Percentiles rank a stretch among this genome's conserved stretches.
Evolutionary conservation across 345 rosid genomes (phyloP).

Genomic region (Bruguiera sexangula): DNA sequence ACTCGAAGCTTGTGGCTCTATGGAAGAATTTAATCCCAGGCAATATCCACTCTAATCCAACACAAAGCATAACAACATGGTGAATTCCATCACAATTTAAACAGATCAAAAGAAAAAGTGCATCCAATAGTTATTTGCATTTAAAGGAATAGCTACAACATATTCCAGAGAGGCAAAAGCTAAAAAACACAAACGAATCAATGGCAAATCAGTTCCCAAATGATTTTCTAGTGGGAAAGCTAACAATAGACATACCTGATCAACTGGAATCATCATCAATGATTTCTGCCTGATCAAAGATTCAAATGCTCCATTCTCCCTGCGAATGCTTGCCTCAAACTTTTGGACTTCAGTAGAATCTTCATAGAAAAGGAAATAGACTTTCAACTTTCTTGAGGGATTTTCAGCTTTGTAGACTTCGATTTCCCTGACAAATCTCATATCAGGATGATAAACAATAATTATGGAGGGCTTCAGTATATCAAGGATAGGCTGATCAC

Average conservation of each 20-base stretch:
- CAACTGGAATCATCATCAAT: slow-evolving; percentile 89
- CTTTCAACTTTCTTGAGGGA: slow-evolving; percentile 67
- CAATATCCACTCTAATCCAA: slow-evolving; percentile 62
- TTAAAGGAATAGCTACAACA: neutral
- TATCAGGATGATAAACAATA: slow-evolving; percentile 89
- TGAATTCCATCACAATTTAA: neutral
- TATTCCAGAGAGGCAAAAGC: neutral
- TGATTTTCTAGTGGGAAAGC: neutral
- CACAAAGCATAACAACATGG: neutral
- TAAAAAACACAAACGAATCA: neutral
- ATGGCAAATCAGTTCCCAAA: neutral
- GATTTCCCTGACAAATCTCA: slow-evolving; percentile 80
- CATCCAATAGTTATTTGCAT: no score
- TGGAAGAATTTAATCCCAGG: slow-evolving; percentile 48
- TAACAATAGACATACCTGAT: slow-evolving; percentile 54
- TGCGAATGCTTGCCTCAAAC: slow-evolving; percentile 91
- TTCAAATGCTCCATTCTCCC: slow-evolving; percentile 94
- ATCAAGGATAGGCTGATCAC: slow-evolving; percentile 77
- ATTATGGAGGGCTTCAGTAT: slow-evolving; percentile 68
- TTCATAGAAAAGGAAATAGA: slow-evolving; percentile 91
- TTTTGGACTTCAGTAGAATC: slow-evolving; percentile 88
- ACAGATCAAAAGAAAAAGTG: neutral
- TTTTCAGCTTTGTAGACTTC: slow-evolving; percentile 94
- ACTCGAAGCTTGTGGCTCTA: slow-evolving; percentile 58
- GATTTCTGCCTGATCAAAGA: slow-evolving; percentile 95